Percentiles rank a stretch among this genome's conserved stretches.
These are phyloP conservation scores for Lumnitzera racemosa DNA, from an alignment of 345 rosid species.

Conservation along the genomic window DNA sequence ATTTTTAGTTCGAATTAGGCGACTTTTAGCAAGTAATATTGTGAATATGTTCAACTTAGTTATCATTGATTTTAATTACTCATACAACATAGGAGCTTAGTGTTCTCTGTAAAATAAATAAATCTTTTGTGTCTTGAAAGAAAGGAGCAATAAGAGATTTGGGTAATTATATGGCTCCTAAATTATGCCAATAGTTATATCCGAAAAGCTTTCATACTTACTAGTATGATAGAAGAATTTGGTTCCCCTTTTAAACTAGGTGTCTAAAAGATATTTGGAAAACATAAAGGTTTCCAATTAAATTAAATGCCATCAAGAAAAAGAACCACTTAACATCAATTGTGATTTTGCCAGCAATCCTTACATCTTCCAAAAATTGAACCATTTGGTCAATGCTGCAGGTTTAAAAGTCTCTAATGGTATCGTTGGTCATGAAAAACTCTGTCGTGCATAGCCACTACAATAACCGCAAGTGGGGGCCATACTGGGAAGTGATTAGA, in stretches of 20 bases:
- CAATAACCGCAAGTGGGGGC: conserved; percentile 68
- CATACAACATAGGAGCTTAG: too few species aligned
- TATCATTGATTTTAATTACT: too few species aligned
- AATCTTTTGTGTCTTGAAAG: too few species aligned
- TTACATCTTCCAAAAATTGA: conserved; percentile 30
- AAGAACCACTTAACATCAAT: conserved; percentile 55
- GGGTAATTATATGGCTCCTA: too few species aligned
- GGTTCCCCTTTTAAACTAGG: conserved; percentile 47
- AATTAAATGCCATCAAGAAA: conserved; percentile 66
- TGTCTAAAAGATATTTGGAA: conserved; percentile 59
- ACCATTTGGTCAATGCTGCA: conserved; percentile 51
- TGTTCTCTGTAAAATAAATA: too few species aligned
- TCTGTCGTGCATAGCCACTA: conserved; percentile 55
- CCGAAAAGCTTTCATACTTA: conserved; percentile 21
- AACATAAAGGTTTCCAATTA: conserved; percentile 60
- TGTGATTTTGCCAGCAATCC: conserved; percentile 29
- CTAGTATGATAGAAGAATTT: conserved; percentile 56
- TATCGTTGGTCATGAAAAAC: conserved; percentile 55
- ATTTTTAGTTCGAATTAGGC: too few species aligned
- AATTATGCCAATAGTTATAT: too few species aligned
- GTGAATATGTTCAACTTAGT: too few species aligned
- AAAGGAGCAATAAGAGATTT: too few species aligned
- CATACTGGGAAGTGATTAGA: conserved; percentile 67
- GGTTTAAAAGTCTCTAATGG: conserved; percentile 32
- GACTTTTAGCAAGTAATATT: too few species aligned